Percentiles rank a stretch among this genome's conserved stretches.
These are phyloP conservation scores for Pseudonitzschia delicatissima DNA, from an alignment of 108 stramenopile genomes.

Conservation along the genomic window DNA sequence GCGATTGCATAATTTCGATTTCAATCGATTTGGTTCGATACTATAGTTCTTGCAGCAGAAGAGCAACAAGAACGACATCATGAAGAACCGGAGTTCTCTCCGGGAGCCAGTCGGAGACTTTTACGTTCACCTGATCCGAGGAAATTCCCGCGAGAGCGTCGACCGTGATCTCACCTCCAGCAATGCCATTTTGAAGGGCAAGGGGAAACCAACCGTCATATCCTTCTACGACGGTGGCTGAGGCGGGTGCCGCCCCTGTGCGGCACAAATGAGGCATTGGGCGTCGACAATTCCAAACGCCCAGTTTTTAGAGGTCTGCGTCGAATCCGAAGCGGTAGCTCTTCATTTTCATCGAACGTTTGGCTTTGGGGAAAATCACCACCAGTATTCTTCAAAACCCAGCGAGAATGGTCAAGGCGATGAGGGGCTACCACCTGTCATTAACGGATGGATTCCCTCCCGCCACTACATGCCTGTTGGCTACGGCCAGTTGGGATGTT, in stretches of 20 bases:
- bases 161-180: not conserved
- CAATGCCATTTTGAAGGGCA: not conserved
- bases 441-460: conserved; percentile 38
- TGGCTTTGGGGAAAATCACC: not conserved
- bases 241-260: conserved; percentile 66
- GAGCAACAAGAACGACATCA: not conserved
- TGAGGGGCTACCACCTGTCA: conserved; percentile 7
- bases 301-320: conserved; percentile 49
- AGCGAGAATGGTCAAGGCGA: not conserved
- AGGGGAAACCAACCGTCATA: conserved; percentile 39
- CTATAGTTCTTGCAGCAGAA: too few relatives aligned
- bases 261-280: conserved; percentile 54
- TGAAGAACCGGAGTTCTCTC: too few relatives aligned
- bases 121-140: conserved; percentile 33
- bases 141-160: not conserved
- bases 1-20: too few relatives aligned
- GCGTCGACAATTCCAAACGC: conserved; percentile 23
- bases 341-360: conserved; percentile 39
- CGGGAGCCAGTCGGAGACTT: conserved; percentile 36
- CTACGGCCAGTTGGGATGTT: conserved; percentile 54
- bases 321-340: conserved; percentile 37
- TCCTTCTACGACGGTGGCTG: conserved; percentile 46
- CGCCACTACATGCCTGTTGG: conserved; percentile 46
- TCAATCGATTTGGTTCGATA: too few relatives aligned
- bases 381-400: too few relatives aligned